Conservation (phyloP, 768 basidiomycete species). For the Boletus fagicola region DNA sequence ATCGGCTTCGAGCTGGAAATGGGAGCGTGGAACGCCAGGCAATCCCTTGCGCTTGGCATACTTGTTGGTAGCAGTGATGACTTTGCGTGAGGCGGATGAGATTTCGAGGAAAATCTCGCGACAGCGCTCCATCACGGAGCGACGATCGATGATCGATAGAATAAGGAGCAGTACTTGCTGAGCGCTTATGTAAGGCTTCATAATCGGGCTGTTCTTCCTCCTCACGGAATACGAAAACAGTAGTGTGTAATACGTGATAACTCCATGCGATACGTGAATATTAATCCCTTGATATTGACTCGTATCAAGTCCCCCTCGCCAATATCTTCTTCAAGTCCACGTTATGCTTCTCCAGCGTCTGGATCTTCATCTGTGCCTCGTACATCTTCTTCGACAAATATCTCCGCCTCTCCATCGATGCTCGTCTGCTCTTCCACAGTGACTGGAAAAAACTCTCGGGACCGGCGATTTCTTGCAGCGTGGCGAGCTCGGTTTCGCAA, state of each 20-base stretch:
- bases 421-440: conserved; percentile 45
- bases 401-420: conserved; percentile 56
- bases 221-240: not conserved
- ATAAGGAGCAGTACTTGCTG: too few species aligned
- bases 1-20: too few species aligned
- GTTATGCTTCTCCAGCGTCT: conserved; percentile 70
- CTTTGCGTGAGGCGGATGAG: too few species aligned
- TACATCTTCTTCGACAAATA: conserved; percentile 77
- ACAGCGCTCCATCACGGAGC: too few species aligned
- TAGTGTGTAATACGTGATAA: not conserved
- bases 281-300: not conserved
- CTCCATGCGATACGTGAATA: not conserved
- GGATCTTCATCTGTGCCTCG: conserved; percentile 64
- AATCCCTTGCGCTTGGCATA: too few species aligned
- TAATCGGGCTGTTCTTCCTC: too few species aligned
- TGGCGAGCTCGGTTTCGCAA: conserved; percentile 74
- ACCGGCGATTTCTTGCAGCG: conserved; percentile 62
- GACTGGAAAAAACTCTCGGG: conserved; percentile 42
- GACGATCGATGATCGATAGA: too few species aligned
- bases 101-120: too few species aligned
- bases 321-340: conserved; percentile 59
- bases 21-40: too few species aligned
- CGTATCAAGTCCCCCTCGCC: conserved; percentile 36
- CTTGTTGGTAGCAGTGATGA: too few species aligned
- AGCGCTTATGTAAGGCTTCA: too few species aligned